Percentiles rank a stretch among this genome's conserved stretches.
phyloP scores from a whole-genome alignment of 306 rosid species.

The Trifolium repens region DNA sequence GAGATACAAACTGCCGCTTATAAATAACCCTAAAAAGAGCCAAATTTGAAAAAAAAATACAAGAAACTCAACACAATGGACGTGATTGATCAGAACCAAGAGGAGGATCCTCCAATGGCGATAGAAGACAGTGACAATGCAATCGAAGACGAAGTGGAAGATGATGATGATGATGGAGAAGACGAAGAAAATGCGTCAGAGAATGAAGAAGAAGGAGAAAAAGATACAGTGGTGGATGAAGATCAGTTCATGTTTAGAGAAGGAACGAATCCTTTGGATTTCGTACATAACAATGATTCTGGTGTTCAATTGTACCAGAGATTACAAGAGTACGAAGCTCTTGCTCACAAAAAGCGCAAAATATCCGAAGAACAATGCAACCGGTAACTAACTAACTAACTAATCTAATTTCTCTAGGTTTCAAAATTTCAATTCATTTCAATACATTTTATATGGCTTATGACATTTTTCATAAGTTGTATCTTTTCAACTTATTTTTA shows the following conservation, averaged over 20 bases:
- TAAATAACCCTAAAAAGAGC: too few relatives aligned
- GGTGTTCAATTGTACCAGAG: constrained; percentile 60
- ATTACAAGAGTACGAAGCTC: constrained; percentile 74
- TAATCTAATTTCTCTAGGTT: neutral
- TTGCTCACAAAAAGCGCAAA: constrained; percentile 71
- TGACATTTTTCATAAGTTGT: too few relatives aligned
- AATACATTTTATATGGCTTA: neutral
- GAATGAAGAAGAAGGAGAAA: constrained; percentile 40
- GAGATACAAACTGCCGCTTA: too few relatives aligned
- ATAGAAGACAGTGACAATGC: constrained; percentile 8
- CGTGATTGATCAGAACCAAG: neutral
- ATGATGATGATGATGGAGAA: constrained; percentile 6
- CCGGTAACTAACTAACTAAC: neutral
- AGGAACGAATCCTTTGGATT: constrained; percentile 69
- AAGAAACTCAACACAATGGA: too few relatives aligned
- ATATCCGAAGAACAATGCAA: constrained; percentile 30
- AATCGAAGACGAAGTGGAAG: neutral
- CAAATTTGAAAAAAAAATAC: too few relatives aligned
- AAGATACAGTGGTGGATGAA: constrained; percentile 48
- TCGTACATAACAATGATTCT: constrained; percentile 56
- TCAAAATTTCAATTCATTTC: neutral
- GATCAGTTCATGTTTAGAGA: constrained; percentile 67
- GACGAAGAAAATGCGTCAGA: constrained; percentile 37
- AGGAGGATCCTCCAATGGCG: constrained; percentile 21
- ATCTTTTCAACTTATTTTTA: too few relatives aligned